Conservation (phyloP, 805 yeast species). For the Hagleromyces aurorensis region DNA sequence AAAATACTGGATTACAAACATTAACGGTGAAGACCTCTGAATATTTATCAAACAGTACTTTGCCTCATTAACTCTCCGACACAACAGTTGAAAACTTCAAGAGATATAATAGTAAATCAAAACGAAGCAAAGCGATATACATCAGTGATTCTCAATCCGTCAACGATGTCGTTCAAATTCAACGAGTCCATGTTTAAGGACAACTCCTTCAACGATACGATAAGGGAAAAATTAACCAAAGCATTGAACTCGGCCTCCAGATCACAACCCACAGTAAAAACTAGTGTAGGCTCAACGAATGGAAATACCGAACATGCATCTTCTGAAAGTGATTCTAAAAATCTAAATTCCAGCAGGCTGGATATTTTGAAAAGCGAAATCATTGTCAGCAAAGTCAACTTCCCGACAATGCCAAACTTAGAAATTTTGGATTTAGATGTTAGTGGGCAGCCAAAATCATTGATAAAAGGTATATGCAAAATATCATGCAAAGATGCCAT, state of each 20-base stretch:
- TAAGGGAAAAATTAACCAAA: conserved; percentile 22
- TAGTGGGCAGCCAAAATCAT: conserved; percentile 27
- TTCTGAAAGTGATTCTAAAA: neutral
- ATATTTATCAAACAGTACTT: too few relatives aligned
- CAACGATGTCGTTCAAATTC: conserved; percentile 28
- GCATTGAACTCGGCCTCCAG: conserved; percentile 19
- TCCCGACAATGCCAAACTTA: conserved; percentile 26
- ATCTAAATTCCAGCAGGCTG: conserved; percentile 11
- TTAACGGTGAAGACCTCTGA: too few relatives aligned
- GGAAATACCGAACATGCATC: neutral
- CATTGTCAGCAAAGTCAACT: conserved; percentile 24
- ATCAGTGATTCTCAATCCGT: neutral
- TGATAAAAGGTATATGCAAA: conserved; percentile 31
- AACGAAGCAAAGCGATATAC: too few relatives aligned
- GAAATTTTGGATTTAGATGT: conserved; percentile 30
- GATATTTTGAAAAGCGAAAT: conserved; percentile 28
- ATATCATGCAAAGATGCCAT: conserved; percentile 27
- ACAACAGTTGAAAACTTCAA: too few relatives aligned
- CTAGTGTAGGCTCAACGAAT: conserved; percentile 3
- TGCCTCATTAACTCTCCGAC: too few relatives aligned
- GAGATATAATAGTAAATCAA: too few relatives aligned
- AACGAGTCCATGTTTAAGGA: conserved; percentile 24
- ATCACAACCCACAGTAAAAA: conserved; percentile 5
- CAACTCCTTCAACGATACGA: conserved; percentile 26
- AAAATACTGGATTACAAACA: too few relatives aligned